These are phyloP conservation scores for Lumnitzera littorea DNA, from an alignment of 345 rosid genomes.

Conservation along the genomic window DNA sequence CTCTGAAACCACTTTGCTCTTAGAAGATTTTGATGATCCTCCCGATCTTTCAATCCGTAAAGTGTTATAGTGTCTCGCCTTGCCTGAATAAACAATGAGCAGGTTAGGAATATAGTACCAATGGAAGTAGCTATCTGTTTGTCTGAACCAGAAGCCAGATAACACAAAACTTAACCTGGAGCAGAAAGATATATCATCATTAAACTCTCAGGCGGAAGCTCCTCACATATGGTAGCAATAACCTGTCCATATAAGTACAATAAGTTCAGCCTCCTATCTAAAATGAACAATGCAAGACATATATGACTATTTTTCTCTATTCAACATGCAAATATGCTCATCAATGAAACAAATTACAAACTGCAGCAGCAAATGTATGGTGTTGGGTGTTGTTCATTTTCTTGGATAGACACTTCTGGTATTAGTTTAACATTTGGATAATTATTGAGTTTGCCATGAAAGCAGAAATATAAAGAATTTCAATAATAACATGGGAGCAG, in stretches of 20 bases:
- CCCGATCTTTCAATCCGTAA: constrained; percentile 39
- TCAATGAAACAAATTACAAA: no score
- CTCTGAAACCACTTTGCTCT: constrained; percentile 42
- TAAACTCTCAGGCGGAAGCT: constrained; percentile 76
- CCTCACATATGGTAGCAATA: constrained; percentile 83
- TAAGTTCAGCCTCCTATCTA: no score
- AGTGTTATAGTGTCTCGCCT: constrained; percentile 30
- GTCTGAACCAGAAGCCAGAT: constrained; percentile 11
- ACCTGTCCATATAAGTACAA: constrained; percentile 41
- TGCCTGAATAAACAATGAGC: constrained; percentile 37
- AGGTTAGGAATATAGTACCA: background rate
- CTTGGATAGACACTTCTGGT: no score
- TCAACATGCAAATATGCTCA: no score
- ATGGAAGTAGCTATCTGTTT: background rate
- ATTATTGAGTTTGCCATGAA: no score
- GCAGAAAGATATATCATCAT: constrained; percentile 80
- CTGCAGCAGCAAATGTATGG: no score
- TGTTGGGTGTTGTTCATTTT: no score
- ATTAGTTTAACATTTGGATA: no score
- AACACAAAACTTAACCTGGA: constrained; percentile 47
- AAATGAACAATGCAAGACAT: no score
- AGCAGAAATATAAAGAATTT: no score
- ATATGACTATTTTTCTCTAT: no score
- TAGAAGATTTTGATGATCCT: constrained; percentile 55
- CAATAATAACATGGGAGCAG: constrained; percentile 9